Base-by-base conservation (phyloP, 768 basidiomycete species). In the Mycena maculata region DNA sequence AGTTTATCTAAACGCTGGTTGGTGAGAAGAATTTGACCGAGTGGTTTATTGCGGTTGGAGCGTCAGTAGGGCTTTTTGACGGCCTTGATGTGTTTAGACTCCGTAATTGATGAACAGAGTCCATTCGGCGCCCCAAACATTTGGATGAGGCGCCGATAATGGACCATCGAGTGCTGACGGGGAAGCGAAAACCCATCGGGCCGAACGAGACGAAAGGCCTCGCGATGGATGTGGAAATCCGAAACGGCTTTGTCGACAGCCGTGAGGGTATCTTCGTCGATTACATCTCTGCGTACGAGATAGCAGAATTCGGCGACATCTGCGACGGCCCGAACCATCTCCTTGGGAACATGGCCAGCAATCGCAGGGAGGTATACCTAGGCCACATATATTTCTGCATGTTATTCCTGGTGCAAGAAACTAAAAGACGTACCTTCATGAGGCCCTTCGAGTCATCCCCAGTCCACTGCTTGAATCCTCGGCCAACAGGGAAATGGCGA, bases 51-150 rank as follows among this genome's bases (percentile, higher is more conserved):
- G 15, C 33, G 72, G 50, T 56, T 74, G 27, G 73, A 73, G 5
- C 65, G 55, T 4, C 55, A 64, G 71, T 65, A 75, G n/a, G 74
- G 73, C 55, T 72, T 60, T 48, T 75, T 75, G 7, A 74, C n/a
- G n/a, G n/a, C n/a, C n/a, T n/a, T n/a, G n/a, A n/a, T n/a, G n/a
- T n/a, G n/a, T n/a, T n/a, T n/a, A 56, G 60, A 67, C 57, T 73
- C 72, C 8, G 60, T 73, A 28, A 73, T 73, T 1, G 71, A 73
- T n/a, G 64, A 63, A 39, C 72, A 63, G 16, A 73, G 57, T 7
- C 71, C 69, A 28, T 72, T 67, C 6, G 66, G 68, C 18, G 72
- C 45, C 20, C 72, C 67, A 54, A 73, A 73, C 15, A 56, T 13
- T 18, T 54, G 47, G 39, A 72, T 74, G 7, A 60, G 58, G 3